Conservation (phyloP, 768 basidiomycete species). For the Rossbeevera mucosa region DNA sequence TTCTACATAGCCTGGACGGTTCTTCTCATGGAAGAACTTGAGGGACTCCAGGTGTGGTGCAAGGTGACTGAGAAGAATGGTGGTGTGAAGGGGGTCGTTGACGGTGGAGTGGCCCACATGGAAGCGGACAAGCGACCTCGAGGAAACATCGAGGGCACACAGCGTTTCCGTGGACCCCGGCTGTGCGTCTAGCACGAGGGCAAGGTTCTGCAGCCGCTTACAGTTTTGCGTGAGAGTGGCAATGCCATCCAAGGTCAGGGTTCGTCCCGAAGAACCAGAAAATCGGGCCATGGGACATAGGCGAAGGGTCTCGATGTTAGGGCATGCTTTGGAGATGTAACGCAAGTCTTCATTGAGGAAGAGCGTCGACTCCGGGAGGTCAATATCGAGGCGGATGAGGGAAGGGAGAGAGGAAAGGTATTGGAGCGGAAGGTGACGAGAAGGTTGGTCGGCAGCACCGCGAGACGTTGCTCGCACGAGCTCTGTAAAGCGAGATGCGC, state of each 20-base stretch:
- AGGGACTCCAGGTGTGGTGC: slow-evolving; percentile 65
- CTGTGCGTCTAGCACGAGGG: slow-evolving; percentile 58
- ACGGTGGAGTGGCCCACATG: slow-evolving; percentile 76
- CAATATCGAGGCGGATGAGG: slow-evolving; percentile 64
- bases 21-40: slow-evolving; percentile 78
- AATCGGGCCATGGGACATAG: slow-evolving; percentile 69
- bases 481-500: slow-evolving; percentile 75
- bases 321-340: slow-evolving; percentile 55
- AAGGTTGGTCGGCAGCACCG: slow-evolving; percentile 50
- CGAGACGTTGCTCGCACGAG: slow-evolving; percentile 72
- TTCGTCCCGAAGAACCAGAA: slow-evolving; percentile 46
- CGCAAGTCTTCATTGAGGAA: slow-evolving; percentile 59
- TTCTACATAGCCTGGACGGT: slow-evolving; percentile 65
- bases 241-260: slow-evolving; percentile 61
- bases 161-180: slow-evolving; percentile 44
- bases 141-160: slow-evolving; percentile 46
- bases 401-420: slow-evolving; percentile 49
- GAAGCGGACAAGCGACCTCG: slow-evolving; percentile 62
- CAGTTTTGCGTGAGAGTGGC: slow-evolving; percentile 56
- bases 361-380: slow-evolving; percentile 71
- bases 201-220: slow-evolving; percentile 58
- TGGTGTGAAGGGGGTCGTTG: slow-evolving; percentile 60
- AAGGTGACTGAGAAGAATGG: slow-evolving; percentile 73
- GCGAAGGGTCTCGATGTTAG: slow-evolving; percentile 63
- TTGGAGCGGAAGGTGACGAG: slow-evolving; percentile 58